Conservation (phyloP, 2,329 filamentous ascomycete genomes). For the Alternaria dauci region DNA sequence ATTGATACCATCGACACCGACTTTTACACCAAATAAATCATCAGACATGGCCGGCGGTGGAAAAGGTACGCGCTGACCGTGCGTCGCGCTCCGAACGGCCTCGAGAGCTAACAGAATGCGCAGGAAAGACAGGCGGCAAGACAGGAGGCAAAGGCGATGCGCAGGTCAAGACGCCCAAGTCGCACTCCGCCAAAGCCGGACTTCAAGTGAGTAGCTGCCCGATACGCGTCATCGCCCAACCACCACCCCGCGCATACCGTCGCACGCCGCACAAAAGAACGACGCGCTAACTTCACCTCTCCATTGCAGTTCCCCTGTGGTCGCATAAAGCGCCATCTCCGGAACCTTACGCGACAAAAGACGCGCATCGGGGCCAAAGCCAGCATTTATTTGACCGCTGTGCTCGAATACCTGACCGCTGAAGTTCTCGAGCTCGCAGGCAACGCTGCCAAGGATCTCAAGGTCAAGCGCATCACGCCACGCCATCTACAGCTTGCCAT, state of each 20-base stretch:
- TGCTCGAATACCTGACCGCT: conserved; percentile 96
- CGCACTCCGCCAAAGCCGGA: conserved; percentile 91
- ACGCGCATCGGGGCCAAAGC: conserved; percentile 99
- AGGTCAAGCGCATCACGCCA: conserved; percentile 99
- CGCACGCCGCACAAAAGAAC: conserved; percentile 18
- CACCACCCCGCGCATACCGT: conserved; percentile 30
- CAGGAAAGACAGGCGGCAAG: conserved; percentile 78
- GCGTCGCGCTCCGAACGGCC: conserved; percentile 29
- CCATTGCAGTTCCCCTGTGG: conserved; percentile 88
- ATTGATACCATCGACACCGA: conserved; percentile 38
- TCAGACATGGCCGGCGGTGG: conserved; percentile 74
- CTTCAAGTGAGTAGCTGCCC: conserved; percentile 77
- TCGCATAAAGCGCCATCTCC: conserved; percentile 99
- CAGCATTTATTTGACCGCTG: conserved; percentile 96
- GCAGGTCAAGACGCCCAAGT: conserved; percentile 88
- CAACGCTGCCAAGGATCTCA: conserved; percentile 98
- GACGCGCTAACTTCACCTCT: conserved; percentile 36
- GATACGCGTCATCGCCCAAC: conserved; percentile 28
- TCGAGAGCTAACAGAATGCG: conserved; percentile 31
- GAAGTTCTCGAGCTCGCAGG: conserved; percentile 98
- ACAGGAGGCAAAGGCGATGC: conserved; percentile 81
- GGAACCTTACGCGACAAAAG: conserved; percentile 99
- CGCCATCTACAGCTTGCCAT: conserved; percentile 98
- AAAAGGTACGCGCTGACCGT: conserved; percentile 77
- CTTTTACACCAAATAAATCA: conserved; percentile 30